Conservation (phyloP, 257 asterid genomes). For the Striga asiatica region DNA sequence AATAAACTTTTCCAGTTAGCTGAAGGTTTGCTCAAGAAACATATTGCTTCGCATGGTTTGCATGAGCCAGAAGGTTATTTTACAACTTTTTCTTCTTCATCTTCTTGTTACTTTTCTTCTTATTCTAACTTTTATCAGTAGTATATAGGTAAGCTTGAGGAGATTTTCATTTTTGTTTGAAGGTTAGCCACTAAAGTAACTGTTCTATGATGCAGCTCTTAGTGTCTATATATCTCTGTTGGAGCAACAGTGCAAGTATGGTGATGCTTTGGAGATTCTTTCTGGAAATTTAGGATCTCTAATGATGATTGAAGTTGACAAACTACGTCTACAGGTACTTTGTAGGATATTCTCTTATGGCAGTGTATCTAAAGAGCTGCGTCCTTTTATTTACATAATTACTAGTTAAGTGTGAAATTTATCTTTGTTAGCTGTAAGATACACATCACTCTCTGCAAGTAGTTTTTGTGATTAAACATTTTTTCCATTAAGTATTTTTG, state of each 20-base stretch:
- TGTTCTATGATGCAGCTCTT: constrained; percentile 67
- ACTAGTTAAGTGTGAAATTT: background rate
- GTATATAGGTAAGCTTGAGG: constrained; percentile 17
- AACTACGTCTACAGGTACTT: constrained; percentile 80
- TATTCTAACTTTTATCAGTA: constrained; percentile 16
- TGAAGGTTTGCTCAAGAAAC: constrained; percentile 95
- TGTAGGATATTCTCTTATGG: constrained; percentile 20
- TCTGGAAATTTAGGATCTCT: constrained; percentile 87
- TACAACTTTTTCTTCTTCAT: constrained; percentile 9
- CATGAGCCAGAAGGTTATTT: constrained; percentile 87
- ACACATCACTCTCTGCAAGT: background rate
- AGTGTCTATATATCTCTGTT: constrained; percentile 68
- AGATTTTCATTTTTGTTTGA: constrained; percentile 3
- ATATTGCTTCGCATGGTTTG: constrained; percentile 76
- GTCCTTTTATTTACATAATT: background rate
- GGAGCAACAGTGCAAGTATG: constrained; percentile 81
- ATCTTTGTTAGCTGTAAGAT: background rate
- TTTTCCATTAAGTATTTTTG: background rate
- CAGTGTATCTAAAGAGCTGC: background rate
- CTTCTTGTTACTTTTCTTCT: too few relatives aligned
- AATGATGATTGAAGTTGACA: constrained; percentile 87
- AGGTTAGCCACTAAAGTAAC: constrained; percentile 24
- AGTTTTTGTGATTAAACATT: constrained; percentile 5
- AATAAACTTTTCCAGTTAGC: constrained; percentile 72
- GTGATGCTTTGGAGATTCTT: constrained; percentile 78